Percentiles rank a stretch among this genome's conserved stretches.
These are phyloP conservation scores for Rhypophila decipiens DNA, from an alignment of 495 filamentous ascomycete species.

Conservation along the genomic window DNA sequence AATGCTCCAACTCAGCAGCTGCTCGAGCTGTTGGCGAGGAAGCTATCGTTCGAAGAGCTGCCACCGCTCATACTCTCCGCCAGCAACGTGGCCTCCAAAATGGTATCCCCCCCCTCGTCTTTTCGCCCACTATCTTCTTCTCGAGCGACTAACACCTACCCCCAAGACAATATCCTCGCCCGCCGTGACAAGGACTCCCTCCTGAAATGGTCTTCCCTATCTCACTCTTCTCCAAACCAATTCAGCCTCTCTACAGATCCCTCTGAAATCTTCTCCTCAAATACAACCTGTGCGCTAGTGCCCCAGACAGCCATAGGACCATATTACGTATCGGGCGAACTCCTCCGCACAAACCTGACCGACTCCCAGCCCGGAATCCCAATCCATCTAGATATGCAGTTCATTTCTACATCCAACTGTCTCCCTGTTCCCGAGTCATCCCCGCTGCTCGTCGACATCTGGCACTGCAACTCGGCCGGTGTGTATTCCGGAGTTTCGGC, in stretches of 20 bases:
- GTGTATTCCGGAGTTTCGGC: constrained; percentile 51
- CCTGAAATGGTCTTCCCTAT: constrained; percentile 29
- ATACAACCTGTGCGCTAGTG: constrained; percentile 39
- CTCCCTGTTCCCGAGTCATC: constrained; percentile 45
- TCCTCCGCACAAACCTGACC: constrained; percentile 38
- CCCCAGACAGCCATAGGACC: constrained; percentile 47
- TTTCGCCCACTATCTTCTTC: no score
- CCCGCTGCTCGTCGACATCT: constrained; percentile 50
- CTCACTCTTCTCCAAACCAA: constrained; percentile 18
- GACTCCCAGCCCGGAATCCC: constrained; percentile 39
- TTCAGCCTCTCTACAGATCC: constrained; percentile 36
- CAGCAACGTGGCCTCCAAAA: constrained; percentile 42
- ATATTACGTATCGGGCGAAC: constrained; percentile 49
- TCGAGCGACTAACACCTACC: background rate
- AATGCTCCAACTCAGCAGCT: constrained; percentile 26
- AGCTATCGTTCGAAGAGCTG: constrained; percentile 28
- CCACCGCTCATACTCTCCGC: constrained; percentile 37
- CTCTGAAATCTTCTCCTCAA: constrained; percentile 43
- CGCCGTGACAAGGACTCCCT: constrained; percentile 35
- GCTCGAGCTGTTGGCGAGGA: constrained; percentile 24
- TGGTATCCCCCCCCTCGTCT: constrained; percentile 25
- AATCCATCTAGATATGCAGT: constrained; percentile 41
- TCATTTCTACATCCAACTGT: constrained; percentile 52
- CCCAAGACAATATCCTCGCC: constrained; percentile 1
- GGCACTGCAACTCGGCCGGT: constrained; percentile 47